Conservation (phyloP, 1,139 yeast genomes). For the Wickerhamiella pararugosa region DNA sequence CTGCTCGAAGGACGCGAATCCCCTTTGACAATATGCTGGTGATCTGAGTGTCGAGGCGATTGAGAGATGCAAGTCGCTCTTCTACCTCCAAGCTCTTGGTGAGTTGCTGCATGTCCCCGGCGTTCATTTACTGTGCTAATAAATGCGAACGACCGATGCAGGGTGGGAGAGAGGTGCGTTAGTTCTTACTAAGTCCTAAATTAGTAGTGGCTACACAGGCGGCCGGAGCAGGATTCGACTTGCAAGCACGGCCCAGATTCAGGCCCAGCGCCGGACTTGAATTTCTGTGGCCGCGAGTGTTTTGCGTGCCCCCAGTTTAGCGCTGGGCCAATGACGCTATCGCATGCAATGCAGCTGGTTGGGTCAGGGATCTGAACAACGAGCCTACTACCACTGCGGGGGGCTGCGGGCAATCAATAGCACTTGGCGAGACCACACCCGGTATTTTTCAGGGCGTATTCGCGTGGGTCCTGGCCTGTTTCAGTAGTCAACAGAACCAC, state of each 20-base stretch:
- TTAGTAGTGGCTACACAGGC: background rate
- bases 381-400: no score
- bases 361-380: no score
- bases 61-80: conserved; percentile 23
- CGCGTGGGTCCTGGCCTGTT: no score
- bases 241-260: background rate
- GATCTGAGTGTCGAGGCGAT: conserved; percentile 27
- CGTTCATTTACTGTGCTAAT: background rate
- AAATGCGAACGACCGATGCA: background rate
- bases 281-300: no score
- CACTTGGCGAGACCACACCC: no score
- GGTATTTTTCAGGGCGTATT: no score
- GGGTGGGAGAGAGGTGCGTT: background rate
- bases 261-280: background rate
- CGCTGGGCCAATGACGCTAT: no score
- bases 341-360: no score
- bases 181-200: background rate
- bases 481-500: no score
- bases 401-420: no score
- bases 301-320: no score
- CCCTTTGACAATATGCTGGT: conserved; percentile 28
- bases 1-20: conserved; percentile 26
- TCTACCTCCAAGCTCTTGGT: conserved; percentile 3
- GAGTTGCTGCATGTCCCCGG: background rate
- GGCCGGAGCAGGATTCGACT: background rate